Conservation (phyloP, 1,284 basidiomycete genomes). For the Ceratobasidium sp. region DNA sequence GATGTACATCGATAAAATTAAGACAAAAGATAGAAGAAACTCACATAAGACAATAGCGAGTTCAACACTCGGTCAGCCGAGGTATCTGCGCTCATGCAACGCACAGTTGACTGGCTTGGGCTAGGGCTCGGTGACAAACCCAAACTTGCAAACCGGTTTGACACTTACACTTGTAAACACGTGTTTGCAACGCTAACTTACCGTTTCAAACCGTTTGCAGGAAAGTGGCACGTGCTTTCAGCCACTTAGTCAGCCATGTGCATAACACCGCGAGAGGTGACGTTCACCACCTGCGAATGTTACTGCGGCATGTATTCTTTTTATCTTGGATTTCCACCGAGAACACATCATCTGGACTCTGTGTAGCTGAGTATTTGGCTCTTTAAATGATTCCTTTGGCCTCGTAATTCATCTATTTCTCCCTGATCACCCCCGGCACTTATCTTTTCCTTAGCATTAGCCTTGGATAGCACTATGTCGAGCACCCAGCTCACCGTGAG, state of each 20-base stretch:
- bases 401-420: neutral
- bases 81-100: too few relatives aligned
- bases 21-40: neutral
- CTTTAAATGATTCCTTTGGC: neutral
- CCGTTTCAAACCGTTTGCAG: too few relatives aligned
- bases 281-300: too few relatives aligned
- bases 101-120: too few relatives aligned
- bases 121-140: constrained; percentile 2
- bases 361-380: neutral
- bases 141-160: neutral
- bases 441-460: neutral
- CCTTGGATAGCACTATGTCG: neutral
- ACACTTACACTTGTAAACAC: neutral
- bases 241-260: neutral
- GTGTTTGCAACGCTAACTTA: neutral
- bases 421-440: neutral
- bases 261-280: neutral
- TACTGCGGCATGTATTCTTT: too few relatives aligned
- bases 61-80: too few relatives aligned
- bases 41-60: too few relatives aligned
- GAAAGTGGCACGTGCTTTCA: neutral
- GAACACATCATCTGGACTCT: too few relatives aligned
- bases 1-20: neutral
- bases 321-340: too few relatives aligned
- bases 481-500: neutral